Percentiles rank a stretch among this genome's conserved stretches.
phyloP scores from a whole-genome alignment of 2,329 filamentous ascomycete species.

The Myriangium duriaei region DNA sequence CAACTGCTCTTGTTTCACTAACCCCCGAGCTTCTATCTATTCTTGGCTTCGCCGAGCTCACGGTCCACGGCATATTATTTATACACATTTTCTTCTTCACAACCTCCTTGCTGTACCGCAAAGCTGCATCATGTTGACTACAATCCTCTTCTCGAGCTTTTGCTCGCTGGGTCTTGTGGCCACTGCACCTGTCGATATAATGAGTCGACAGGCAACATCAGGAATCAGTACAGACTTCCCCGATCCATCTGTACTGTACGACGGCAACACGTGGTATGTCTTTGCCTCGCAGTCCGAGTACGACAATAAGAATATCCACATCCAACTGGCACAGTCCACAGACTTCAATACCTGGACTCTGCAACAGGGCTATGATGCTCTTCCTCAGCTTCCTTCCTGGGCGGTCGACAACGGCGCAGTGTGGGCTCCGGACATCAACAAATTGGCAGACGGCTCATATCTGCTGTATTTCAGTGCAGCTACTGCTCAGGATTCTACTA shows the following conservation, averaged over 20 bases:
- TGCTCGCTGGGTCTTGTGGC: neutral
- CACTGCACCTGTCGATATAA: neutral
- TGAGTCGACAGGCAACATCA: neutral
- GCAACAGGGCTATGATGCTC: constrained; percentile 18
- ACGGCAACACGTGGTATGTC: constrained; percentile 24
- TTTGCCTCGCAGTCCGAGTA: constrained; percentile 22
- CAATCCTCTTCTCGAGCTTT: neutral
- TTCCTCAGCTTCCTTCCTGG: constrained; percentile 21
- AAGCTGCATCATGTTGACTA: neutral
- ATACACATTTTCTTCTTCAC: too few species aligned
- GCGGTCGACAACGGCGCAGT: constrained; percentile 16
- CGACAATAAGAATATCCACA: constrained; percentile 16
- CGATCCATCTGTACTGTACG: constrained; percentile 24
- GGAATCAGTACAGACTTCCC: constrained; percentile 13
- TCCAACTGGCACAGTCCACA: constrained; percentile 23
- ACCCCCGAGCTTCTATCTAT: too few species aligned
- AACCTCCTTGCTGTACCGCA: too few species aligned
- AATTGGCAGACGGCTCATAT: constrained; percentile 16
- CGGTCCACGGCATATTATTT: too few species aligned
- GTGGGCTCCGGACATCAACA: constrained; percentile 25
- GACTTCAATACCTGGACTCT: constrained; percentile 23
- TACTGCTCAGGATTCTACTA: constrained; percentile 11
- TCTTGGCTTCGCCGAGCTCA: too few species aligned
- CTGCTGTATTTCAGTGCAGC: constrained; percentile 20
- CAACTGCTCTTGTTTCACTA: too few species aligned